Conservation (phyloP, 106 monocot genomes). For the Alisma plantagoaquatica region DNA sequence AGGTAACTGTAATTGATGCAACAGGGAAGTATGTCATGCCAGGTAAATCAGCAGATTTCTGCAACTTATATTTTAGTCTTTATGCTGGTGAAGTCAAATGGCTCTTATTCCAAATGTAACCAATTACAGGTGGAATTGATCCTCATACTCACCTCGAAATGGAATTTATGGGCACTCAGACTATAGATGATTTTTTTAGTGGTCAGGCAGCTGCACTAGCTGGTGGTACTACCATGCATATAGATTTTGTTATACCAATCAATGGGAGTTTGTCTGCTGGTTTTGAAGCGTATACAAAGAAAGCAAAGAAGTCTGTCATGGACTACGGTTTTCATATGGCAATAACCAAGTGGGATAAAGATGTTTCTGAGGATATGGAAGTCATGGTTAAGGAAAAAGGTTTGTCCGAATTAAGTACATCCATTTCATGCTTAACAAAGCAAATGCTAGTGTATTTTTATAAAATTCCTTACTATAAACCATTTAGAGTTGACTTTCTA, state of each 20-base stretch:
- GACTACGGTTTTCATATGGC: slow-evolving; percentile 99
- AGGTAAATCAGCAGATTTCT: slow-evolving; percentile 29
- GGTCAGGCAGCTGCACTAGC: slow-evolving; percentile 94
- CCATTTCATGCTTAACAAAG: no score
- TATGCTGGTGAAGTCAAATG: neutral
- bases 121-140: slow-evolving; percentile 83
- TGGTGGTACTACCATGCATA: slow-evolving; percentile 98
- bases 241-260: slow-evolving; percentile 93
- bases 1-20: slow-evolving; percentile 85
- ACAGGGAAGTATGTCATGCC: slow-evolving; percentile 98
- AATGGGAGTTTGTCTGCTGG: slow-evolving; percentile 80
- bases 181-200: slow-evolving; percentile 83
- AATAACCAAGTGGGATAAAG: slow-evolving; percentile 94
- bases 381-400: slow-evolving; percentile 96
- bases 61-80: neutral
- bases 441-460: no score
- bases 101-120: neutral
- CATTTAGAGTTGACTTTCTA: no score
- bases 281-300: slow-evolving; percentile 56
- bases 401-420: no score
- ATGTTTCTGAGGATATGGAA: slow-evolving; percentile 87
- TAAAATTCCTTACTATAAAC: no score
- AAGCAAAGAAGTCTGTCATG: slow-evolving; percentile 88
- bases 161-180: slow-evolving; percentile 92
- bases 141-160: slow-evolving; percentile 91